Base-by-base conservation (phyloP, 805 yeast species). In the Candida saitoana region DNA sequence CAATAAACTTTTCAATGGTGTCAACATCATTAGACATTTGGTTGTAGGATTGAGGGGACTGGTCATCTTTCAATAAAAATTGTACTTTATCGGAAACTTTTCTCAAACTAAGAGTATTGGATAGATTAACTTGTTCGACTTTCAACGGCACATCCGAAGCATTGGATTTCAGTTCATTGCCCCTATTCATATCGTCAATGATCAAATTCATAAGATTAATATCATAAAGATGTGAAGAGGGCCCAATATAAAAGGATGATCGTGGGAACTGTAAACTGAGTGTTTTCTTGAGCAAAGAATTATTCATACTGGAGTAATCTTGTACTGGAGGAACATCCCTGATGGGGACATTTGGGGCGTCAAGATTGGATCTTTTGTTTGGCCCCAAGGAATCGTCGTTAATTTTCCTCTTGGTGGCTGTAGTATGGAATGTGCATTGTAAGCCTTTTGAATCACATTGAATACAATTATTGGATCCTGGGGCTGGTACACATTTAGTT, bases 171-270 rank as follows among this genome's bases (percentile, higher is more conserved):
- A 59, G 81, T 84, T 20, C 82, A 18, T 44, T 40, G 34, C 36
- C 37, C 19, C 50, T 41, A 34, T 54, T 57, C 44, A 62, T 70
- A 12, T 68, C 45, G 22, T 60, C 66, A 19, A 68, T 76, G 27
- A 87, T 78, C 32, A 76, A 65, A 45, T 84, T 82, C 16, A 91
- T 68, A 18, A 91, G 70, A 11, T 77, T 72, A 18, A 78, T 70
- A 58, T 91, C 98, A 57, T 82, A 87, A 20, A 86, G 73, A 14
- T 63, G 66, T 1, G 96, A 88, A 0, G 96, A 85, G 1, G 95
- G 82, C 1, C 98, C 97, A 16, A 90, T 82, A 52, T 80, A 85
- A 54, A 87, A 87, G 15, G 96, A 84, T 0, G 96, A 88, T 43
- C 96, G 69, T 1, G 98, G 96, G 53, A 82, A 87, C 57, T 88